phyloP scores from a whole-genome alignment of 2,329 filamentous ascomycete species.

The Alternaria hordeiaustralica region DNA sequence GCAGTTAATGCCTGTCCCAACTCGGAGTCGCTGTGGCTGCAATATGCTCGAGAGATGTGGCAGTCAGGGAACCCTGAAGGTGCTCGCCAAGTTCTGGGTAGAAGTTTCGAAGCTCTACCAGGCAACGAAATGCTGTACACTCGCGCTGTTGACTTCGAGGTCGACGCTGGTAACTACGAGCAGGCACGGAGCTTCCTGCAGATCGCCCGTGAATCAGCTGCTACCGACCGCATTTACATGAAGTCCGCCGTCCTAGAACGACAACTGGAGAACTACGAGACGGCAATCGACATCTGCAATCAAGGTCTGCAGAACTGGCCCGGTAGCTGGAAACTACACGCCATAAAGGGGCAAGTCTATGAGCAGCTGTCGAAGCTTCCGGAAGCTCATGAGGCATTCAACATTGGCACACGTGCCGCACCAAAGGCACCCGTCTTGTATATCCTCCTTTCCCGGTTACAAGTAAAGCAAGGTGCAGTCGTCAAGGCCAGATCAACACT shows the following conservation, averaged over 20 bases:
- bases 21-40: slow-evolving; percentile 92
- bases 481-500: slow-evolving; percentile 95
- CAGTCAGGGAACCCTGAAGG: slow-evolving; percentile 85
- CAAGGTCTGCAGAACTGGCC: slow-evolving; percentile 89
- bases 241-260: slow-evolving; percentile 94
- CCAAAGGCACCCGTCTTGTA: slow-evolving; percentile 85
- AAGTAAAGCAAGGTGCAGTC: slow-evolving; percentile 81
- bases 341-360: slow-evolving; percentile 99
- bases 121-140: slow-evolving; percentile 99
- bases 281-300: slow-evolving; percentile 84
- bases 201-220: slow-evolving; percentile 84
- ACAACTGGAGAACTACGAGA: slow-evolving; percentile 78
- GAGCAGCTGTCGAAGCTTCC: slow-evolving; percentile 78
- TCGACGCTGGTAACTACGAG: slow-evolving; percentile 82
- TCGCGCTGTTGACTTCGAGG: slow-evolving; percentile 93
- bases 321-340: slow-evolving; percentile 86
- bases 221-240: slow-evolving; percentile 96
- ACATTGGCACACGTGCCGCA: slow-evolving; percentile 84
- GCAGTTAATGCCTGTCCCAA: slow-evolving; percentile 92
- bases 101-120: slow-evolving; percentile 92
- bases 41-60: slow-evolving; percentile 95
- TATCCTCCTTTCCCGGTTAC: slow-evolving; percentile 85
- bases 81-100: slow-evolving; percentile 81
- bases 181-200: slow-evolving; percentile 82
- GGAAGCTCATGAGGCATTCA: slow-evolving; percentile 89